These are phyloP conservation scores for Euptelea pleiosperma DNA, from an alignment of 164 flowering plant genomes.

Conservation along the genomic window DNA sequence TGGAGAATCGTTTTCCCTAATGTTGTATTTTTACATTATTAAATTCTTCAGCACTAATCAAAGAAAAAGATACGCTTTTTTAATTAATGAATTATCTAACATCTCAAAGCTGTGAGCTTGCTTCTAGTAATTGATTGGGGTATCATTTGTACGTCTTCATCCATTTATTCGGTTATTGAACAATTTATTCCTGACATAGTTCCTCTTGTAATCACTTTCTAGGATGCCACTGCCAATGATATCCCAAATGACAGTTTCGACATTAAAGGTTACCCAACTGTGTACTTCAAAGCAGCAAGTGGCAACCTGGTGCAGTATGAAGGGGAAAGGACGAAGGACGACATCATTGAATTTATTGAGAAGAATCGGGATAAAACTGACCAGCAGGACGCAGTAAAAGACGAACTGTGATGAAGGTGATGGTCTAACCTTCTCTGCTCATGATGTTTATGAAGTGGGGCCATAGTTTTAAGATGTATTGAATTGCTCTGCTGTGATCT, in stretches of 20 bases:
- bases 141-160: no score
- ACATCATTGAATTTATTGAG: slow-evolving; percentile 57
- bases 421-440: background rate
- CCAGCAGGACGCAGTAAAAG: slow-evolving; percentile 33
- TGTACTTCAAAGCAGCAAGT: slow-evolving; percentile 66
- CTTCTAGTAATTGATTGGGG: no score
- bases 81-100: no score
- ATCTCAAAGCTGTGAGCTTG: no score
- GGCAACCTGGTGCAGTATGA: slow-evolving; percentile 61
- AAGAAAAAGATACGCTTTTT: no score
- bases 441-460: no score
- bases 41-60: no score
- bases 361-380: slow-evolving; percentile 46
- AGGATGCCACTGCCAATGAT: slow-evolving; percentile 96
- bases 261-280: slow-evolving; percentile 78
- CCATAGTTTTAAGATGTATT: no score
- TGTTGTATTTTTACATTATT: no score
- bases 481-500: no score
- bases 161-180: no score
- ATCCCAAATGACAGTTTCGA: slow-evolving; percentile 51
- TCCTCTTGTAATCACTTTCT: slow-evolving; percentile 6
- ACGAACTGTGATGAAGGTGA: slow-evolving; percentile 52
- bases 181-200: background rate
- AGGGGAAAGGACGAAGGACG: slow-evolving; percentile 69
- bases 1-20: no score